Base-by-base conservation (phyloP, 495 filamentous ascomycete species). In the Aspergillus bertholletiae region DNA sequence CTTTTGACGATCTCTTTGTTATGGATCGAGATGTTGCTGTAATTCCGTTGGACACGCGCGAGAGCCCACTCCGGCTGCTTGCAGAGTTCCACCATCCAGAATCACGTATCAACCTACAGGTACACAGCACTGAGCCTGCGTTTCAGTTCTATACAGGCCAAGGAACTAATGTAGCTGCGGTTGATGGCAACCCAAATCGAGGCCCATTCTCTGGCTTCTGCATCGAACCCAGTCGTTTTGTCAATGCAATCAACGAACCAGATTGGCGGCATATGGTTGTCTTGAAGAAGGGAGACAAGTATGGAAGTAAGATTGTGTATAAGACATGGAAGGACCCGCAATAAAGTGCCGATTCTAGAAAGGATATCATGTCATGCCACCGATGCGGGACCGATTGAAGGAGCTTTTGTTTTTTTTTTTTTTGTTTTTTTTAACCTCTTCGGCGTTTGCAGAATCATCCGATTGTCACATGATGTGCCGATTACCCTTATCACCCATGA, bases 101-200 rank as follows among this genome's bases (percentile, higher is more conserved):
- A 5, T 84, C 85, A 18, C 82, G 83, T 43, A 75, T 96, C 56
- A 84, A 95, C 62, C 83, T 97, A 20, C 88, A 96, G 59, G 85
- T 95, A 8, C 72, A 83, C 60, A 92, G 87, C 73, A 97, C 92
- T 0, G 92, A 97, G 72, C 94, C 94, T 1, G 90, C 92, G 0
- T 97, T 96, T 80, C 92, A 96, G 69, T 95, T 95, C 74, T 97
- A 97, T 73, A 95, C 90, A 0, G 94, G 92, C 43, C 87, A 89
- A 61, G 84, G 83, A 60, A 89, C 94, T 58, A 75, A 92, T 58
- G 84, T 94, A n/a, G 87, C 85, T 1, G 83, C 77, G 35, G 82
- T 88, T 12, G 84, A 80, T 13, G 86, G 84, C 0, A 64, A 82
- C 13, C 82, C 87, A 0, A 80, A 84, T 0, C 81, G 88, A 17